Evolutionary conservation across 1,139 yeast species (phyloP).

Genomic region (Pneumocystis oryctolagi): DNA sequence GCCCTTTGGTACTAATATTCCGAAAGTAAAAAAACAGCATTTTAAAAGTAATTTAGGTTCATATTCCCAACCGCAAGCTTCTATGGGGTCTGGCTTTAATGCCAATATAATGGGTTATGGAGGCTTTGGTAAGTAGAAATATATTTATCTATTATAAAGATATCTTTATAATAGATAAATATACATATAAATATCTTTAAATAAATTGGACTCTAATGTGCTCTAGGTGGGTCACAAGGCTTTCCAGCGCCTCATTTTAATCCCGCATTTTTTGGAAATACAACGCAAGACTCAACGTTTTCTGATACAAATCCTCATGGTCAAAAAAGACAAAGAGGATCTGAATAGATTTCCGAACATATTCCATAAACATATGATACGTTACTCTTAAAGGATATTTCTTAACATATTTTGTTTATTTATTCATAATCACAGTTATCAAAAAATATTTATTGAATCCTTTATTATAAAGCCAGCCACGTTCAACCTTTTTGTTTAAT

Average conservation of each 20-base stretch:
- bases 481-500: neutral
- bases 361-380: neutral
- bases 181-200: neutral
- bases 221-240: constrained; percentile 12
- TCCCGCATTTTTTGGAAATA: constrained; percentile 14
- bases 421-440: neutral
- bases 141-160: neutral
- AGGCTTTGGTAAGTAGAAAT: constrained; percentile 13
- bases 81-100: constrained; percentile 12
- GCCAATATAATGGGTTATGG: constrained; percentile 14
- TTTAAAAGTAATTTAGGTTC: neutral
- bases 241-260: constrained; percentile 14
- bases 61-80: constrained; percentile 10
- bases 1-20: constrained; percentile 7
- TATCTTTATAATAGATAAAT: too few relatives aligned
- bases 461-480: neutral
- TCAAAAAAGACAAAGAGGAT: constrained; percentile 14
- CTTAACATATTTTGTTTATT: neutral
- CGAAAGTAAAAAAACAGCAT: neutral
- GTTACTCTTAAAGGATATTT: neutral
- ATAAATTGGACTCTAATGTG: too few relatives aligned
- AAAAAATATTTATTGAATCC: neutral
- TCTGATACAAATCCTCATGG: constrained; percentile 17
- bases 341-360: neutral
- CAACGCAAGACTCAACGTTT: constrained; percentile 10